Conservation (phyloP, 2,329 filamentous ascomycete species). For the Phoma sp. region DNA sequence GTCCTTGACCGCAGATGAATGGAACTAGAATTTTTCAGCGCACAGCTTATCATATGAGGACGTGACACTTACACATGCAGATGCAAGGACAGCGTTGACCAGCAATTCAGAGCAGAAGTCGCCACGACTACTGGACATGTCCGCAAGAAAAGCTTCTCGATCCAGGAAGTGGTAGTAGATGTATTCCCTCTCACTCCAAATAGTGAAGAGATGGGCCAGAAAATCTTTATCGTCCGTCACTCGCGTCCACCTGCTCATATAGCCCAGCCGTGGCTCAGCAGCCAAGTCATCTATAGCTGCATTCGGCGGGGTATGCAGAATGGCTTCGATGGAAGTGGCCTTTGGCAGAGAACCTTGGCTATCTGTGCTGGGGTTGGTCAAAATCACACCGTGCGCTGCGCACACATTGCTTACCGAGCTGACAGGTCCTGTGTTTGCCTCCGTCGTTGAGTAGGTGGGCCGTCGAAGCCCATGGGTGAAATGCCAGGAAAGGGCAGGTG, state of each 20-base stretch:
- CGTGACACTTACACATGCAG: slow-evolving; percentile 34
- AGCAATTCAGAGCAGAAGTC: slow-evolving; percentile 41
- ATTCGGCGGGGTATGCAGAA: slow-evolving; percentile 22
- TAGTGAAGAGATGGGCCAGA: slow-evolving; percentile 29
- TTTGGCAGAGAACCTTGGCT: slow-evolving; percentile 21
- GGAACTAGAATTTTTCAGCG: slow-evolving; percentile 24
- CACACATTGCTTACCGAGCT: slow-evolving; percentile 31
- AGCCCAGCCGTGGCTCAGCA: slow-evolving; percentile 27
- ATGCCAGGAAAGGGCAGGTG: slow-evolving; percentile 26
- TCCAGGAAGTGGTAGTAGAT: slow-evolving; percentile 40
- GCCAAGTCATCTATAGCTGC: slow-evolving; percentile 9
- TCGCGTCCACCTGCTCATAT: slow-evolving; percentile 32
- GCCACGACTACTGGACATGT: slow-evolving; percentile 28
- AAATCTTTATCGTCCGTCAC: slow-evolving; percentile 28
- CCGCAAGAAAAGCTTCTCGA: slow-evolving; percentile 39
- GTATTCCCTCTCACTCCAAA: slow-evolving; percentile 37
- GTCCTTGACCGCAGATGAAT: slow-evolving; percentile 33
- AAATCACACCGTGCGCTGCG: slow-evolving; percentile 19
- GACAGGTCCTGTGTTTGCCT: slow-evolving; percentile 33
- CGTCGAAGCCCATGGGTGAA: slow-evolving; percentile 24
- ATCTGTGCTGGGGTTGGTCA: slow-evolving; percentile 42
- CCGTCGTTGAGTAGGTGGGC: slow-evolving; percentile 32
- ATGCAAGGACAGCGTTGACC: slow-evolving; percentile 39
- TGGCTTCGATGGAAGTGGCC: slow-evolving; percentile 31
- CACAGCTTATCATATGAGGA: not conserved